A percentile compares a stretch with the other conserved stretches of the same genome.
phyloP scores from a whole-genome alignment of 768 basidiomycete genomes.

The Auricularia cornea region DNA sequence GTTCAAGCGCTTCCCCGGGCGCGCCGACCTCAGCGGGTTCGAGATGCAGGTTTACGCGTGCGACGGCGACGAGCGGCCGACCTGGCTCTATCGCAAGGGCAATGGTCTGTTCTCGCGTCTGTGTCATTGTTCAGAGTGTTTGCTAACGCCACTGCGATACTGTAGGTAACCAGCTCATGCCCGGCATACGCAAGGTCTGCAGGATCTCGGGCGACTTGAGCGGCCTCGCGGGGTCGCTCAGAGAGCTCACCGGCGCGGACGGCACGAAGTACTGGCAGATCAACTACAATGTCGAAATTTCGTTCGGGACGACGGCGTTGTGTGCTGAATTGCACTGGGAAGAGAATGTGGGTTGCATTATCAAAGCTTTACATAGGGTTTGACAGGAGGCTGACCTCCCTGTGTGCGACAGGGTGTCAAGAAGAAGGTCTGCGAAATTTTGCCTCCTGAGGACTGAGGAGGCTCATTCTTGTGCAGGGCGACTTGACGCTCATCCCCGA shows the following conservation, averaged over 20 bases:
- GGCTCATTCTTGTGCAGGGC: not conserved
- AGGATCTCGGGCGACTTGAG: not conserved
- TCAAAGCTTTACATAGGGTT: no score
- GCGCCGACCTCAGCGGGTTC: not conserved
- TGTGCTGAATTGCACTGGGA: slow-evolving; percentile 2
- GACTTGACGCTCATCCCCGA: not conserved
- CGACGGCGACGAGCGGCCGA: not conserved
- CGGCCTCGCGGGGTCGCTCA: not conserved
- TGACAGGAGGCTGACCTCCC: not conserved
- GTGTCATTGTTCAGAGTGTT: not conserved
- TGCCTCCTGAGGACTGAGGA: not conserved
- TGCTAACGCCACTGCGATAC: not conserved
- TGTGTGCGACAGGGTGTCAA: not conserved
- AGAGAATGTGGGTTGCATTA: not conserved
- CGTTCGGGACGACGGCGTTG: not conserved
- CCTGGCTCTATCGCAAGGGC: not conserved
- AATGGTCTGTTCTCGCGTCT: not conserved
- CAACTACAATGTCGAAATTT: not conserved
- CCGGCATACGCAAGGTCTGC: slow-evolving; percentile 1
- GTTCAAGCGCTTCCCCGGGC: not conserved
- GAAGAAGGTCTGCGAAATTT: not conserved
- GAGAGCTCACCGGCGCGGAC: not conserved
- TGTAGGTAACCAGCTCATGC: not conserved
- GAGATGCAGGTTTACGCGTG: slow-evolving; percentile 1
- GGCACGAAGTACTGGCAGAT: not conserved